Conservation (phyloP, 257 asterid genomes). For the Apocynum venetum region DNA sequence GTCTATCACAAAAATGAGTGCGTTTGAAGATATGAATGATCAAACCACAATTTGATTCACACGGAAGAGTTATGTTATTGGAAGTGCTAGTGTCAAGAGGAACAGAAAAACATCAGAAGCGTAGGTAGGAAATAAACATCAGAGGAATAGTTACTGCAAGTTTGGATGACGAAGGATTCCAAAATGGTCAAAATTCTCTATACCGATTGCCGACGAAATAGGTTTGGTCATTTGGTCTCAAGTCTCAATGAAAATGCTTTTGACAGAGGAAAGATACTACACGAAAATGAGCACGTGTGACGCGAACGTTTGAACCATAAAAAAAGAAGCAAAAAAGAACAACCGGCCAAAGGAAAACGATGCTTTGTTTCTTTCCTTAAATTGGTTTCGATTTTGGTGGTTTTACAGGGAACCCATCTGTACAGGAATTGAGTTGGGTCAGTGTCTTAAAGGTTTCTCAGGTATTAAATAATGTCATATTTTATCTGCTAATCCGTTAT, state of each 20-base stretch:
- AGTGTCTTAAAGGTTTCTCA: background rate
- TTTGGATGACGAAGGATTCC: background rate
- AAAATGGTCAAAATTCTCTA: background rate
- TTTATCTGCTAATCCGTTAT: too few species aligned
- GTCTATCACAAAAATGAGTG: too few species aligned
- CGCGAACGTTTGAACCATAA: background rate
- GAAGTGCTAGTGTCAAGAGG: too few species aligned
- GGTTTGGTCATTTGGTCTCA: background rate
- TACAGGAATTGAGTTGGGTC: background rate
- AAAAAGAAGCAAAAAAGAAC: too few species aligned
- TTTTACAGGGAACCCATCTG: background rate
- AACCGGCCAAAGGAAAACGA: background rate
- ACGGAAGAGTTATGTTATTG: too few species aligned
- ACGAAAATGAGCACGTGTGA: background rate
- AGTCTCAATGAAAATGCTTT: background rate
- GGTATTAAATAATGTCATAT: too few species aligned
- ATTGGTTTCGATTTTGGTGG: background rate
- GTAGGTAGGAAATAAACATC: too few species aligned
- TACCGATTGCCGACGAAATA: background rate
- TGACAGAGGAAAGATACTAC: background rate
- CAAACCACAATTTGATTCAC: too few species aligned
- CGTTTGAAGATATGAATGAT: too few species aligned
- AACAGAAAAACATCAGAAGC: too few species aligned
- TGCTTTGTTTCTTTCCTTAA: background rate
- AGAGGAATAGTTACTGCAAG: too few species aligned